Evolutionary conservation across 495 filamentous ascomycete species (phyloP).

Genomic region (Beverwykella pulmonaria): DNA sequence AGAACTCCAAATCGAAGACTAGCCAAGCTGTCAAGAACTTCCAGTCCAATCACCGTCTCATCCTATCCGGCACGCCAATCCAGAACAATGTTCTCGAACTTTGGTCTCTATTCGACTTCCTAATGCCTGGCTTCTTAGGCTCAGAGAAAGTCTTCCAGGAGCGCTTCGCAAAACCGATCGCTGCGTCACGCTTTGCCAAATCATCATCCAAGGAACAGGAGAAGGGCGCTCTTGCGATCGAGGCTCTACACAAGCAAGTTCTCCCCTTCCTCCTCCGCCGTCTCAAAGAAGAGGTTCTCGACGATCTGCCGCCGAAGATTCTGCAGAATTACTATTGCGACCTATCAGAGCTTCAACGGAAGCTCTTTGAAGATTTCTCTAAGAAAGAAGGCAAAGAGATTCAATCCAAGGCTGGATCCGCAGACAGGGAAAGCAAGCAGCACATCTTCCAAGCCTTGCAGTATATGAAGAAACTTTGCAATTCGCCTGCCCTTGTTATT

Average conservation of each 20-base stretch:
- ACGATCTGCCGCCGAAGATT: slow-evolving; percentile 97
- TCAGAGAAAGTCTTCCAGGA: slow-evolving; percentile 98
- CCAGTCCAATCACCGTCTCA: slow-evolving; percentile 87
- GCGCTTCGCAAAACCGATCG: slow-evolving; percentile 95
- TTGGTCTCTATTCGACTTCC: slow-evolving; percentile 99
- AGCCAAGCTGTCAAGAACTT: slow-evolving; percentile 87
- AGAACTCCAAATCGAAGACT: slow-evolving; percentile 94
- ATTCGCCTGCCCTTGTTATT: slow-evolving; percentile 92
- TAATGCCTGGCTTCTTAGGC: slow-evolving; percentile 99
- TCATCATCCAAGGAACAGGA: slow-evolving; percentile 98
- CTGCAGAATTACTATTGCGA: slow-evolving; percentile 99
- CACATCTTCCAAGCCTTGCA: slow-evolving; percentile 99
- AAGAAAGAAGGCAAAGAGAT: slow-evolving; percentile 88
- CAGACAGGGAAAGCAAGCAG: slow-evolving; percentile 88
- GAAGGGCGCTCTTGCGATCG: slow-evolving; percentile 91
- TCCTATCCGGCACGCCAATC: slow-evolving; percentile 95
- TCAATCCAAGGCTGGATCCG: slow-evolving; percentile 70
- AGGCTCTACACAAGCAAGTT: slow-evolving; percentile 96
- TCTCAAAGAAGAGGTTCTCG: slow-evolving; percentile 95
- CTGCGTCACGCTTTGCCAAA: slow-evolving; percentile 90
- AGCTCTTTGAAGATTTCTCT: slow-evolving; percentile 92
- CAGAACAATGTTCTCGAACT: slow-evolving; percentile 97
- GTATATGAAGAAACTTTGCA: slow-evolving; percentile 99
- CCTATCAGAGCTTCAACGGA: slow-evolving; percentile 91
- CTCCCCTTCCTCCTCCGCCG: slow-evolving; percentile 94